A percentile compares a stretch with the other conserved stretches of the same genome.
Evolutionary conservation across 257 asterid genomes (phyloP).

Genomic region (Apocynum venetum): DNA sequence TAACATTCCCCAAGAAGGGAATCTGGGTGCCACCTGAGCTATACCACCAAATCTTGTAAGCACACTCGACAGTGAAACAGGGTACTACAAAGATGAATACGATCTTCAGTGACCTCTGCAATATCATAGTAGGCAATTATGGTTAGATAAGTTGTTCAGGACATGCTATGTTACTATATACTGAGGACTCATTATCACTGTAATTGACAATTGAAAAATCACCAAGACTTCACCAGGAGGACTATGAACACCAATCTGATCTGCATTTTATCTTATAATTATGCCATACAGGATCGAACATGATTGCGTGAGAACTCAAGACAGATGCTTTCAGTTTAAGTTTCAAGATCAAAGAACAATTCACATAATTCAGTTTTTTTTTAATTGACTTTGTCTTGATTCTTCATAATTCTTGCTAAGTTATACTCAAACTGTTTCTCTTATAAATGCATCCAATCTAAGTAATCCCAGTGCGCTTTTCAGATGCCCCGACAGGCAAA

Average conservation of each 20-base stretch:
- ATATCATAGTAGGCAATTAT: background rate
- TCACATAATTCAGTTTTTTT: background rate
- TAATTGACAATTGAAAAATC: background rate
- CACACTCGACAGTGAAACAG: constrained; percentile 71
- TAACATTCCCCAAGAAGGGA: constrained; percentile 71
- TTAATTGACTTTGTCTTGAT: background rate
- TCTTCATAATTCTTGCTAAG: background rate
- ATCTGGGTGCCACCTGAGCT: constrained; percentile 73
- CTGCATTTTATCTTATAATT: background rate
- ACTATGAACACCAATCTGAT: background rate
- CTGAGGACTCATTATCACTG: background rate
- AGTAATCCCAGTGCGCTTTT: background rate
- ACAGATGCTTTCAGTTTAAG: background rate
- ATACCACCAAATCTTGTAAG: constrained; percentile 93
- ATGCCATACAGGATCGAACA: background rate
- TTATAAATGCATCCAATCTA: background rate
- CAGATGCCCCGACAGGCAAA: background rate
- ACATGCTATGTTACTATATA: background rate
- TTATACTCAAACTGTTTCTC: no score
- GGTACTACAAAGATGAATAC: constrained; percentile 81
- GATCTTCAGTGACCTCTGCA: constrained; percentile 79
- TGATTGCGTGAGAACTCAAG: background rate
- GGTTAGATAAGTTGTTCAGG: background rate
- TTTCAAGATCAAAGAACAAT: background rate
- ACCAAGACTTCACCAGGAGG: background rate